Evolutionary conservation across 1,284 basidiomycete species (phyloP).

Genomic region (Bjerkandera adusta): DNA sequence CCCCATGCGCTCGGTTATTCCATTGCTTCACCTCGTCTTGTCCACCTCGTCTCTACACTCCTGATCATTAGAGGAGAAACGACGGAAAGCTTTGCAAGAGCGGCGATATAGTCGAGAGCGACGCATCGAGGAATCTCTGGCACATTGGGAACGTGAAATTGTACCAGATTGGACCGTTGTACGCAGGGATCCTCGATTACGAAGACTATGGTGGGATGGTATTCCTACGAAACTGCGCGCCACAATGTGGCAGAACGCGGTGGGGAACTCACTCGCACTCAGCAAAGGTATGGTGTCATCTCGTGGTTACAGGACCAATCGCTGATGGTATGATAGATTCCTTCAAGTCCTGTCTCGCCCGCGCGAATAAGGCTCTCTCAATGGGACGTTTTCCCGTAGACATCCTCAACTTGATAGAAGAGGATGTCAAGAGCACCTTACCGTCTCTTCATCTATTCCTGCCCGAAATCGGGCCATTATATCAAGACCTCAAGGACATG

Average conservation of each 20-base stretch:
- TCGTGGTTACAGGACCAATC: not conserved
- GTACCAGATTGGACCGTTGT: conserved; percentile 83
- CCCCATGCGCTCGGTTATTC: conserved; percentile 10
- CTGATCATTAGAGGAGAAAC: conserved; percentile 77
- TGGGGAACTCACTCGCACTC: conserved; percentile 87
- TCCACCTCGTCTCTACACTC: conserved; percentile 5
- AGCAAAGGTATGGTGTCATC: conserved; percentile 72
- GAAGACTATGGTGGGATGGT: conserved; percentile 90
- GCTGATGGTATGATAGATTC: conserved; percentile 52
- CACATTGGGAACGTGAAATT: conserved; percentile 78
- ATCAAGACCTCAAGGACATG: conserved; percentile 85
- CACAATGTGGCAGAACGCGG: conserved; percentile 83
- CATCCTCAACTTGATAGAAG: conserved; percentile 72
- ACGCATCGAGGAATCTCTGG: conserved; percentile 65
- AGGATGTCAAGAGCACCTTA: conserved; percentile 81
- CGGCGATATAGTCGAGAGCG: conserved; percentile 66
- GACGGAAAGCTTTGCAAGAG: conserved; percentile 59
- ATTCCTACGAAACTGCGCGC: conserved; percentile 87
- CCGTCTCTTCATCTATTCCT: conserved; percentile 88
- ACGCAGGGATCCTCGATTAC: conserved; percentile 58
- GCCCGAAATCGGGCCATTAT: conserved; percentile 75
- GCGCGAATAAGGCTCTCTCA: conserved; percentile 72
- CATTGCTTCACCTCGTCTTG: conserved; percentile 7
- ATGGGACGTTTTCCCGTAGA: conserved; percentile 73
- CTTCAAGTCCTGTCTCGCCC: conserved; percentile 69